Evolutionary conservation across 495 filamentous ascomycete genomes (phyloP).

Genomic region (Parathielavia hyrcaniae): DNA sequence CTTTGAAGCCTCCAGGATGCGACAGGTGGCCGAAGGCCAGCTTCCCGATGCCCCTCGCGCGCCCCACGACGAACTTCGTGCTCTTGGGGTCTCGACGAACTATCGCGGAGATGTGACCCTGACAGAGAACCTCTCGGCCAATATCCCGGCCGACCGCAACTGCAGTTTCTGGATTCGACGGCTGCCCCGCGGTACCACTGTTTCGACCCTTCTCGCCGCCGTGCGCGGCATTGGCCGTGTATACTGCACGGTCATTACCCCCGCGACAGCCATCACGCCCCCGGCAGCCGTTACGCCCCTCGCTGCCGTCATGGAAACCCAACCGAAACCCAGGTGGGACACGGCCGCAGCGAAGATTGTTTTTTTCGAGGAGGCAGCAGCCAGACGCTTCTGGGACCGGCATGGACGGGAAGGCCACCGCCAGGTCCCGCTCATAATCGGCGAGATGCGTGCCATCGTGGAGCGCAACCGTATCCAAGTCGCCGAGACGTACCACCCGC

Average conservation of each 20-base stretch:
- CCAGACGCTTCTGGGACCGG: slow-evolving; percentile 1
- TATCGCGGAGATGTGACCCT: slow-evolving; percentile 32
- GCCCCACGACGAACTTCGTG: background rate
- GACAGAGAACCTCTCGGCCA: slow-evolving; percentile 26
- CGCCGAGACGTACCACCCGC: background rate
- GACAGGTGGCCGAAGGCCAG: background rate
- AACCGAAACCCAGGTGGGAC: slow-evolving; percentile 7
- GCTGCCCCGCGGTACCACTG: slow-evolving; percentile 27
- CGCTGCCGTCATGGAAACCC: too few relatives aligned
- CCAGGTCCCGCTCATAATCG: background rate
- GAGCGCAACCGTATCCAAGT: background rate
- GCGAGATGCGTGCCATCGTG: background rate
- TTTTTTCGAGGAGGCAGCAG: slow-evolving; percentile 33
- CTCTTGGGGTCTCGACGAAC: background rate
- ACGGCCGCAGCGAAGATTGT: slow-evolving; percentile 36
- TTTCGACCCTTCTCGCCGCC: slow-evolving; percentile 24
- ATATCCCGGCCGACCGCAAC: slow-evolving; percentile 27
- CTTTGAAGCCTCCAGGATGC: background rate
- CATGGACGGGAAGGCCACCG: background rate
- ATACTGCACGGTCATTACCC: slow-evolving; percentile 35
- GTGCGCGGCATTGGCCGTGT: slow-evolving; percentile 34
- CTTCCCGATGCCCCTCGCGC: background rate
- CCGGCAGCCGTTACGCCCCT: too few relatives aligned
- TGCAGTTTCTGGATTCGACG: slow-evolving; percentile 37
- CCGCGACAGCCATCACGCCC: too few relatives aligned